These are phyloP conservation scores for Nephelium lappaceum DNA, from an alignment of 345 rosid genomes.

Conservation along the genomic window DNA sequence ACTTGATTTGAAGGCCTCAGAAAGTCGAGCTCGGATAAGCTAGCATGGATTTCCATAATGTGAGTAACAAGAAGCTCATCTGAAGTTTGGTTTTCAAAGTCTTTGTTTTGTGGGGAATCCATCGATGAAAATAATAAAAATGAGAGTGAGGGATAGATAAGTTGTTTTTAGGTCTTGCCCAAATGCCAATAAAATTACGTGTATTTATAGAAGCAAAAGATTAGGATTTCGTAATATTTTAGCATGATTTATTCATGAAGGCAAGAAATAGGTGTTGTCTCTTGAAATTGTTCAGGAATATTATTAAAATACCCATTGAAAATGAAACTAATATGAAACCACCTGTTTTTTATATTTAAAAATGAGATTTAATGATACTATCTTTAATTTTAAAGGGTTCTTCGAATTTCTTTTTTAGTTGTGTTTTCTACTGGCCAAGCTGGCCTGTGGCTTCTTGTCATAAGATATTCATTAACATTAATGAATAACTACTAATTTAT, in stretches of 20 bases:
- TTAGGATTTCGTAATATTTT: no score
- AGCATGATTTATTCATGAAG: no score
- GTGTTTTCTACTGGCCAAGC: background rate
- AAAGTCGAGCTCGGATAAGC: constrained; percentile 31
- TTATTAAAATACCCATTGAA: background rate
- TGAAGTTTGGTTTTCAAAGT: constrained; percentile 1
- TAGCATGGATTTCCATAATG: constrained; percentile 28
- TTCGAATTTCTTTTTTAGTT: no score
- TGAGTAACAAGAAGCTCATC: constrained; percentile 28
- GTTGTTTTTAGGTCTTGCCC: background rate
- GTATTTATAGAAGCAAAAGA: constrained; percentile 6
- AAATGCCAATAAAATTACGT: background rate
- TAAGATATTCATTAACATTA: background rate
- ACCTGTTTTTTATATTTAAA: no score
- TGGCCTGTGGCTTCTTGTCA: background rate
- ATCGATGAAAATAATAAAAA: constrained; percentile 16
- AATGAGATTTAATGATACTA: no score
- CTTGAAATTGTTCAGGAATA: no score
- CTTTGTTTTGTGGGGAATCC: constrained; percentile 32
- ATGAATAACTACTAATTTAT: background rate
- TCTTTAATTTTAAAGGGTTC: no score
- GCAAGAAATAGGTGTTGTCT: background rate
- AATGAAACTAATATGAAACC: no score
- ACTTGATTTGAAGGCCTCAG: constrained; percentile 35
- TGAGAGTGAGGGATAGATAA: background rate